phyloP scores from a whole-genome alignment of 257 asterid genomes.

The Gardenia jasminoides region DNA sequence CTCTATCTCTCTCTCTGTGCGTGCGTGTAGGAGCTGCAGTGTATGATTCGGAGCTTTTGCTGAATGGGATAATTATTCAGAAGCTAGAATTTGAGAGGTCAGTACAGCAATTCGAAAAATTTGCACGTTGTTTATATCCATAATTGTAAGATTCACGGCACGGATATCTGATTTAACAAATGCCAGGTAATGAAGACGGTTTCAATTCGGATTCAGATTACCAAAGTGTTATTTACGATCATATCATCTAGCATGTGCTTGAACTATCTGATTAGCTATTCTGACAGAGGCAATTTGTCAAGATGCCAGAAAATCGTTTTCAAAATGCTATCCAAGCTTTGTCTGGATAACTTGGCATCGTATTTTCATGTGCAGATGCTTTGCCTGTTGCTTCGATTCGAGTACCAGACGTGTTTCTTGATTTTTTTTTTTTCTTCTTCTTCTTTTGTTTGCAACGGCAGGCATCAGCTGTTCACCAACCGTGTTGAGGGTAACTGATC shows the following conservation, averaged over 20 bases:
- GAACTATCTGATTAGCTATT: not conserved
- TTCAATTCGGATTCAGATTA: not conserved
- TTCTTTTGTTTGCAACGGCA: conserved; percentile 10
- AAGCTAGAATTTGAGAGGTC: conserved; percentile 84
- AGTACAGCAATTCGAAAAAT: conserved; percentile 65
- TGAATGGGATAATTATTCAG: conserved; percentile 92
- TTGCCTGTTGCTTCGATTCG: not conserved
- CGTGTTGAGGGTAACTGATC: conserved; percentile 2
- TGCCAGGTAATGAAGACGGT: not conserved
- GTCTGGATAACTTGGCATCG: too few relatives aligned
- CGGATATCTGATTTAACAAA: not conserved
- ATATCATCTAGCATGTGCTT: not conserved
- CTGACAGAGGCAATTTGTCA: not conserved
- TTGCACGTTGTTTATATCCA: conserved; percentile 45
- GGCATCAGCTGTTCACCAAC: conserved; percentile 23
- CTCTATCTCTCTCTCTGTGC: too few relatives aligned
- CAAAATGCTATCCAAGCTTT: not conserved
- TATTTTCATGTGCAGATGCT: not conserved
- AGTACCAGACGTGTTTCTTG: not conserved
- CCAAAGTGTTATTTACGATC: not conserved
- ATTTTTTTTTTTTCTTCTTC: not conserved
- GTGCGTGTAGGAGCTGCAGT: conserved; percentile 76
- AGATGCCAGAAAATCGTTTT: not conserved
- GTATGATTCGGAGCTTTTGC: conserved; percentile 85
- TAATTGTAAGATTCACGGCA: not conserved